A percentile compares a stretch with the other conserved stretches of the same genome.
Conservation (phyloP, 129 eudicot genomes). For the Flaveria trinervia region DNA sequence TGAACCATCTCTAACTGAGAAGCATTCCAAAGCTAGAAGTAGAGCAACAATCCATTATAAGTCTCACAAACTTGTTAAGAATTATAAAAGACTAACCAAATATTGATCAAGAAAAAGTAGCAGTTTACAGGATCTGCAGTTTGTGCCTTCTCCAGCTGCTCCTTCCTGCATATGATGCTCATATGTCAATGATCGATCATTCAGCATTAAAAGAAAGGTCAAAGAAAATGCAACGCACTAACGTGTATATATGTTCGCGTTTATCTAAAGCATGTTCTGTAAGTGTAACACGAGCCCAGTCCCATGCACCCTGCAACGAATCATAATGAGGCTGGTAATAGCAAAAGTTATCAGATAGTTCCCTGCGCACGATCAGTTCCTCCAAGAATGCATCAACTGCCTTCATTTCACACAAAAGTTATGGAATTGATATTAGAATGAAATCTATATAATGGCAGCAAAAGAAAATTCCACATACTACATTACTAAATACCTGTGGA, state of each 20-base stretch:
- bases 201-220: background rate
- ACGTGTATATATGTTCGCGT: conserved; percentile 86
- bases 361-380: conserved; percentile 90
- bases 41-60: conserved; percentile 14
- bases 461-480: background rate
- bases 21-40: conserved; percentile 94
- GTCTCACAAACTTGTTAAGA: background rate
- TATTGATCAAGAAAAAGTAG: conserved; percentile 3
- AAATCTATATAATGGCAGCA: background rate
- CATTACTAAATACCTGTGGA: conserved; percentile 59
- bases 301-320: conserved; percentile 96
- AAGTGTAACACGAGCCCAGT: conserved; percentile 91
- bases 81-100: conserved; percentile 7
- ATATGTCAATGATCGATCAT: conserved; percentile 6
- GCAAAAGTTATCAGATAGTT: conserved; percentile 95
- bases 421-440: conserved; percentile 10
- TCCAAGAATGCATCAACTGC: conserved; percentile 90
- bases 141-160: conserved; percentile 93
- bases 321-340: conserved; percentile 87
- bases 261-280: conserved; percentile 81
- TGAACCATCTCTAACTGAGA: conserved; percentile 96
- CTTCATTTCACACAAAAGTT: conserved; percentile 39
- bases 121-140: conserved; percentile 89
- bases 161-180: conserved; percentile 53
- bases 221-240: conserved; percentile 33